A percentile compares a stretch with the other conserved stretches of the same genome.
These are phyloP conservation scores for Datisca glomerata DNA, from an alignment of 306 rosid genomes.

Conservation along the genomic window DNA sequence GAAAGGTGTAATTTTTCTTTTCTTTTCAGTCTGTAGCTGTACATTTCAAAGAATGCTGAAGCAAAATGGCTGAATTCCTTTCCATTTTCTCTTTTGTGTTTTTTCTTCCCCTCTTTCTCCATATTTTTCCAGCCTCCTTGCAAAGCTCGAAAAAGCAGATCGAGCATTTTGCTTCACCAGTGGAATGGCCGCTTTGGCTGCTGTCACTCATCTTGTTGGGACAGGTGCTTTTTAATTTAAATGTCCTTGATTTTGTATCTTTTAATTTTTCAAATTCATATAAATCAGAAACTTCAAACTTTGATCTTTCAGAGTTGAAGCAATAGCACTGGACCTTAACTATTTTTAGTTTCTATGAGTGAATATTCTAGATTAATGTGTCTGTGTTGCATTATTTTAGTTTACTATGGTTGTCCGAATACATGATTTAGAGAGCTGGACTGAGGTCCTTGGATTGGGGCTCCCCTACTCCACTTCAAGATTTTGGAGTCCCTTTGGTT, in stretches of 20 bases:
- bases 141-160: conserved; percentile 86
- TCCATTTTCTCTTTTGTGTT: neutral
- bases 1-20: conserved; percentile 48
- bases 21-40: neutral
- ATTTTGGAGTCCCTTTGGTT: too few relatives aligned
- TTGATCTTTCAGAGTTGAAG: too few relatives aligned
- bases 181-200: conserved; percentile 91
- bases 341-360: neutral
- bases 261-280: neutral
- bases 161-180: conserved; percentile 91
- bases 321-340: neutral
- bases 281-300: conserved; percentile 1
- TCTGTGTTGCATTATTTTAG: too few relatives aligned
- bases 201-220: conserved; percentile 73
- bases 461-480: too few relatives aligned
- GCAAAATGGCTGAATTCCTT: conserved; percentile 1
- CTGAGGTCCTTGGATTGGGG: too few relatives aligned
- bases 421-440: too few relatives aligned
- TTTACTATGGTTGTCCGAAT: too few relatives aligned
- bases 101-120: conserved; percentile 10
- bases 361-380: too few relatives aligned
- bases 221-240: conserved; percentile 34
- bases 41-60: neutral
- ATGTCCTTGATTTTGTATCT: neutral
- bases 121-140: conserved; percentile 49